These are phyloP conservation scores for Volvox reticuliferus DNA, from an alignment of 139 green algal genomes.

Conservation along the genomic window DNA sequence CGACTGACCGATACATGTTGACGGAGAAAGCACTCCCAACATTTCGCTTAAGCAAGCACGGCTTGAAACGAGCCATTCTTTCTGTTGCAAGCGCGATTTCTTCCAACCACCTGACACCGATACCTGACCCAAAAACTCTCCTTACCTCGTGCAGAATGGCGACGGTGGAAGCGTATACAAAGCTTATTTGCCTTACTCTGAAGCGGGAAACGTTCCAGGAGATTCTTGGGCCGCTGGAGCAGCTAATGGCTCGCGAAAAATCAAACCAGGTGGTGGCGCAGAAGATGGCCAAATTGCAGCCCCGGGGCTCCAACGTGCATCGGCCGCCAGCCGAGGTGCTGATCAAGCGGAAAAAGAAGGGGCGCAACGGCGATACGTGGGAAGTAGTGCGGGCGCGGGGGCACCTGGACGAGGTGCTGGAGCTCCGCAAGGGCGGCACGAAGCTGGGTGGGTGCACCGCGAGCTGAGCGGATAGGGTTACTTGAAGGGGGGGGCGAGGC, in stretches of 20 bases:
- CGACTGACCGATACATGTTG: too few relatives aligned
- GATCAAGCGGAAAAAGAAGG: constrained; percentile 79
- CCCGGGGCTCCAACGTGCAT: constrained; percentile 53
- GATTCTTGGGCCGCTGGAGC: constrained; percentile 89
- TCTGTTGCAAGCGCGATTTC: too few relatives aligned
- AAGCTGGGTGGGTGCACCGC: constrained; percentile 58
- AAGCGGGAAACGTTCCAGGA: constrained; percentile 86
- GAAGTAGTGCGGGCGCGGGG: constrained; percentile 87
- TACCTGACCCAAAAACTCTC: too few relatives aligned
- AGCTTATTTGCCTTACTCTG: constrained; percentile 84
- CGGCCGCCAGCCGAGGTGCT: constrained; percentile 83
- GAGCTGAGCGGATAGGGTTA: too few relatives aligned
- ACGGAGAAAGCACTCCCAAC: too few relatives aligned
- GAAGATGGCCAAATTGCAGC: constrained; percentile 86
- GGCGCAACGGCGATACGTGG: constrained; percentile 71
- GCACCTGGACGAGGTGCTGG: constrained; percentile 92
- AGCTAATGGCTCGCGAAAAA: constrained; percentile 91
- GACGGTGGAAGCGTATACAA: constrained; percentile 84
- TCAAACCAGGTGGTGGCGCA: constrained; percentile 82
- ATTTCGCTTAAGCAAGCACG: too few relatives aligned
- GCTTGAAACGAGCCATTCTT: too few relatives aligned
- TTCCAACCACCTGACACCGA: too few relatives aligned
- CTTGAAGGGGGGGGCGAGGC: too few relatives aligned
- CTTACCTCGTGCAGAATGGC: constrained; percentile 59
- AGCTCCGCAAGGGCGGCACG: constrained; percentile 78